Evolutionary conservation across 2,329 filamentous ascomycete species (phyloP).

Genomic region (Ceratocystis alfenasii): DNA sequence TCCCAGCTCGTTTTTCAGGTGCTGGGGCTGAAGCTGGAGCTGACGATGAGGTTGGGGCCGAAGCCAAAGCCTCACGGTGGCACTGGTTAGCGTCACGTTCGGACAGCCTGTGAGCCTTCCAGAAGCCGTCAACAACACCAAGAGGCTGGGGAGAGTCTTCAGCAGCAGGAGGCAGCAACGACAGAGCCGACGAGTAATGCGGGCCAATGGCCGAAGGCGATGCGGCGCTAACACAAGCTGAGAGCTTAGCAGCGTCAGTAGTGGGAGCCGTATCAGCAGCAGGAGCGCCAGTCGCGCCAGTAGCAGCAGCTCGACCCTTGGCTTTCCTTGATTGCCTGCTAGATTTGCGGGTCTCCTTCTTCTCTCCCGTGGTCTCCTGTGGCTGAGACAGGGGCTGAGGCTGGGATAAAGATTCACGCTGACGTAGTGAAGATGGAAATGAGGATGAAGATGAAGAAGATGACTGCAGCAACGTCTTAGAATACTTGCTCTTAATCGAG

Average conservation of each 20-base stretch:
- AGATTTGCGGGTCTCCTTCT: constrained; percentile 4
- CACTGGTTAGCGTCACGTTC: constrained; percentile 3
- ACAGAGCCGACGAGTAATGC: background rate
- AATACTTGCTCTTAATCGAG: constrained; percentile 20
- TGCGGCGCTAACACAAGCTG: background rate
- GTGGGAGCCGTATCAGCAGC: background rate
- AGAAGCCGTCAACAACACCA: constrained; percentile 11
- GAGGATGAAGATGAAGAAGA: no score
- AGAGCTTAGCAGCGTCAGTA: background rate
- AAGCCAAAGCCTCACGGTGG: constrained; percentile 10
- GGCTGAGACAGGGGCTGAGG: background rate
- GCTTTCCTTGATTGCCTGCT: background rate
- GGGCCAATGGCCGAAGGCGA: background rate
- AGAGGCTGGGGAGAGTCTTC: constrained; percentile 14
- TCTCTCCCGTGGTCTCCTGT: background rate
- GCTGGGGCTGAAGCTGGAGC: background rate
- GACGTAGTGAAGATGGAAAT: background rate
- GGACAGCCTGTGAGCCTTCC: constrained; percentile 1
- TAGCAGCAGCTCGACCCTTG: background rate
- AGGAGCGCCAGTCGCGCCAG: background rate
- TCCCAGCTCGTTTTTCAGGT: background rate
- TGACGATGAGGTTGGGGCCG: background rate
- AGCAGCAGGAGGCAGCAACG: background rate
- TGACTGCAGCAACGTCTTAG: constrained; percentile 10
- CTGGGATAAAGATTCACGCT: constrained; percentile 3